Base-by-base conservation (phyloP, 192 early-diverging fungal genomes). In the Coemansia sp. region DNA sequence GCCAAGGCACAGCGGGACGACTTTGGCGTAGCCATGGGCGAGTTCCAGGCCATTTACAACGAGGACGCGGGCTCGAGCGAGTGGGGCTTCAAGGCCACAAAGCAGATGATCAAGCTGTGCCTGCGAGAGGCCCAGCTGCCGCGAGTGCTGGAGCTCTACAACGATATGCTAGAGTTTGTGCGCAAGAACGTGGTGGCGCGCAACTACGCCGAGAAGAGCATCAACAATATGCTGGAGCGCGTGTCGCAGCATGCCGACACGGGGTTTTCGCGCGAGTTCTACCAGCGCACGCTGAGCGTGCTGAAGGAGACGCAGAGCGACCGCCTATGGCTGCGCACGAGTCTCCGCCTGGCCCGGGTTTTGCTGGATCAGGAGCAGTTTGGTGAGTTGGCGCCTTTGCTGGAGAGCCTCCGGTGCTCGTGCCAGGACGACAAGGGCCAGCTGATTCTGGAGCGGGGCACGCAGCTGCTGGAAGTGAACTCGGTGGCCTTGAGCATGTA, bases 401-500 rank as follows among this genome's bases (percentile, higher is more conserved):
- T 72, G 32, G 29, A 9, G 5, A 31, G 46, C 32, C 57, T 72
- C 30, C 23, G 23, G 38, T 16, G 18, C 21, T 49, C 47, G 44
- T 72, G 60, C 36, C 17, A 42, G 12, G 57, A 60, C 40, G 52
- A 31, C 8, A 17, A 21, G 1, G 62, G 68, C 28, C 23, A 42
- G 5, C 20, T 56, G 6, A 47, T 72, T 56, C 85, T 92, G 57
- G 83, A 89, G 45, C 91, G 91, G 60, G 93, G 95, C 28, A 98
- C 93, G 17, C 85, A 94, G 34, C 65, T 96, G 19, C 76, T 96
- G 16, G 95, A 98, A 62, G 87, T 94, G 19, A 87, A 91, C 69
- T 90, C 95, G 0, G 69, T 98, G n/a, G 89, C 92, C 42, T 90
- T 98, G 70, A 90, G 91, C 63, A 92, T 98, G 92, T 86, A 95